Evolutionary conservation across 108 stramenopile species (phyloP).

Genomic region (Skeletonema potamos): DNA sequence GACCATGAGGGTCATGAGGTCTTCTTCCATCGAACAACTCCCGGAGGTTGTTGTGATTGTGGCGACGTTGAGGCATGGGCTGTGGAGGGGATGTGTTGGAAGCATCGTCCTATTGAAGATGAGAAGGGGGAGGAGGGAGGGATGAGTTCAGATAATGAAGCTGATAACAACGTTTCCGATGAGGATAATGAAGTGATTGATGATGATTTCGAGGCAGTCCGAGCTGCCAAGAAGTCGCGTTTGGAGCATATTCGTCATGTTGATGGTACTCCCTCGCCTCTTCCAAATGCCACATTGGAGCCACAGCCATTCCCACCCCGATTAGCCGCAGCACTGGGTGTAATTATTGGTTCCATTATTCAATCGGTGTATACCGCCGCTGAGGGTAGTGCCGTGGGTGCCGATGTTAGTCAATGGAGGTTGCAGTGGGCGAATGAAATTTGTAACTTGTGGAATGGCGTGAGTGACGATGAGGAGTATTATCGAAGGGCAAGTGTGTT

Average conservation of each 20-base stretch:
- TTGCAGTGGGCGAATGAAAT: conserved; percentile 79
- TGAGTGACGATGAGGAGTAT: conserved; percentile 62
- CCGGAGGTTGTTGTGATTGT: conserved; percentile 99
- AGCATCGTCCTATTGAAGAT: conserved; percentile 62
- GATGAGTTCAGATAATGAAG: conserved; percentile 9
- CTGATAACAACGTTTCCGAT: conserved; percentile 37
- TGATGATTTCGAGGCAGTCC: conserved; percentile 68
- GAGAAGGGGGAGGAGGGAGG: conserved; percentile 16
- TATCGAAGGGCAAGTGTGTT: conserved; percentile 27
- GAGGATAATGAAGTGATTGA: conserved; percentile 51
- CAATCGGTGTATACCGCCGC: conserved; percentile 62
- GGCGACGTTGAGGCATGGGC: conserved; percentile 98
- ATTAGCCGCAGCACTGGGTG: conserved; percentile 73
- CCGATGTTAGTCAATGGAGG: conserved; percentile 80
- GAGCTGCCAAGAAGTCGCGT: conserved; percentile 42
- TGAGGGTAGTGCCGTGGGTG: conserved; percentile 76
- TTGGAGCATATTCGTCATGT: conserved; percentile 27
- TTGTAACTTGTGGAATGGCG: conserved; percentile 63
- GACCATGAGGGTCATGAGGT: conserved; percentile 97
- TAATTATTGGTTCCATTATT: conserved; percentile 78
- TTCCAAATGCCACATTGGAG: conserved; percentile 1
- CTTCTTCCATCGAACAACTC: conserved; percentile 94
- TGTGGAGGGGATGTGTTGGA: conserved; percentile 83
- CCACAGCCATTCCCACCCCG: conserved; percentile 59
- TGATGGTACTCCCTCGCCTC: conserved; percentile 4